Evolutionary conservation across 2,329 filamentous ascomycete genomes (phyloP).

Genomic region (Lasiodiplodia citricola): DNA sequence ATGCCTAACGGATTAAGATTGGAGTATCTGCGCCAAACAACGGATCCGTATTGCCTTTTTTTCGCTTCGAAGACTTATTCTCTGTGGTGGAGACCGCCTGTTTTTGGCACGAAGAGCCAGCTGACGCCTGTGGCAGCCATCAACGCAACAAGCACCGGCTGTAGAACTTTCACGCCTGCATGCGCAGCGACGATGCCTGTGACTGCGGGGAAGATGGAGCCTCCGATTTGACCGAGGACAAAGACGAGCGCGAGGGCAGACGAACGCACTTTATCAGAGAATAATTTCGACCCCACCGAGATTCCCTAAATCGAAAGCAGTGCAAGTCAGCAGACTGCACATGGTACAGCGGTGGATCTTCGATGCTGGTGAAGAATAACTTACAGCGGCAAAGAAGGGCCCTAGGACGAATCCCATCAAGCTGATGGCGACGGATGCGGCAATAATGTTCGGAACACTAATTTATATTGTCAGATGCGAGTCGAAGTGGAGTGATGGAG

Average conservation of each 20-base stretch:
- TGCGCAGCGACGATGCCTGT: slow-evolving; percentile 57
- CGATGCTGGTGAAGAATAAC: neutral
- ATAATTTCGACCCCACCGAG: slow-evolving; percentile 59
- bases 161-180: neutral
- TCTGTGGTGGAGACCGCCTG: neutral
- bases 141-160: slow-evolving; percentile 3
- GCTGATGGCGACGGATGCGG: slow-evolving; percentile 60
- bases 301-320: slow-evolving; percentile 50
- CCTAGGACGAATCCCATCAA: slow-evolving; percentile 64
- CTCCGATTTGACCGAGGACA: slow-evolving; percentile 62
- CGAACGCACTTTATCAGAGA: slow-evolving; percentile 53
- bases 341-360: neutral
- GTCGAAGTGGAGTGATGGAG: neutral
- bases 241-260: slow-evolving; percentile 62
- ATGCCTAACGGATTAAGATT: neutral
- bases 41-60: neutral
- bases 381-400: slow-evolving; percentile 62
- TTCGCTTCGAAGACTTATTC: neutral
- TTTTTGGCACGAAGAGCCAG: slow-evolving; percentile 12
- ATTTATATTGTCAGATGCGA: slow-evolving; percentile 1
- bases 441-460: slow-evolving; percentile 51
- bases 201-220: slow-evolving; percentile 60
- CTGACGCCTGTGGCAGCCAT: neutral
- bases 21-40: neutral
- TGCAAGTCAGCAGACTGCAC: neutral